Conservation (phyloP, 352 stramenopile species). For the Globisporangium radiosum region DNA sequence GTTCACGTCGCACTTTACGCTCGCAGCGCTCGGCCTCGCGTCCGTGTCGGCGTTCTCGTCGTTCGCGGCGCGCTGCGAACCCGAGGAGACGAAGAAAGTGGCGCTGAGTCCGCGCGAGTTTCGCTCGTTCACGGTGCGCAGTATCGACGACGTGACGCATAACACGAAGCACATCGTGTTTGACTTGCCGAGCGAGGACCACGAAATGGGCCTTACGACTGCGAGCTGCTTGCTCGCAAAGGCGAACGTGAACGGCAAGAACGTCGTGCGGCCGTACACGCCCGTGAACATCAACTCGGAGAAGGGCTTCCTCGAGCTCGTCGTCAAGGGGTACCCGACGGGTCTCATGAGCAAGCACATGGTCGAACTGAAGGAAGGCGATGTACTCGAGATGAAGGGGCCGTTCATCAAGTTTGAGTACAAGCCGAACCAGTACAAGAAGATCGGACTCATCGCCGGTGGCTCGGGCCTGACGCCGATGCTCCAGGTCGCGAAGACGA, state of each 20-base stretch:
- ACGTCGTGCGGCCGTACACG: constrained; percentile 82
- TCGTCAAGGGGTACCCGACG: constrained; percentile 87
- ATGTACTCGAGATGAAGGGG: constrained; percentile 88
- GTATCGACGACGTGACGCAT: constrained; percentile 59
- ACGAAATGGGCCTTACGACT: constrained; percentile 62
- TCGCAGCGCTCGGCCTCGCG: constrained; percentile 34
- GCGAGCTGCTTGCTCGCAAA: constrained; percentile 58
- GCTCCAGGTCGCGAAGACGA: constrained; percentile 81
- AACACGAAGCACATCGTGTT: constrained; percentile 81
- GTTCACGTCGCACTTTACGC: constrained; percentile 23
- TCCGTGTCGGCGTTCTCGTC: constrained; percentile 25
- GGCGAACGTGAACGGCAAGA: constrained; percentile 70
- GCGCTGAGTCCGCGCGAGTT: constrained; percentile 63
- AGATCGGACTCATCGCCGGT: constrained; percentile 86
- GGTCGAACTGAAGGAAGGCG: constrained; percentile 71
- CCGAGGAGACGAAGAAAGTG: constrained; percentile 22
- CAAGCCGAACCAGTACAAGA: constrained; percentile 84
- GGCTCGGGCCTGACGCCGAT: constrained; percentile 89
- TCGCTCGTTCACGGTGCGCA: constrained; percentile 68
- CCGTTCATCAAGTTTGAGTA: constrained; percentile 86
- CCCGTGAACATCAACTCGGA: constrained; percentile 81
- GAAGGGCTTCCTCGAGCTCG: constrained; percentile 78
- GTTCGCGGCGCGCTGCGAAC: constrained; percentile 16
- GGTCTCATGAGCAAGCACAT: constrained; percentile 87
- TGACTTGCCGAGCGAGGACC: constrained; percentile 41